phyloP scores from a whole-genome alignment of 352 stramenopile genomes.

The Globisporangium perplexum region DNA sequence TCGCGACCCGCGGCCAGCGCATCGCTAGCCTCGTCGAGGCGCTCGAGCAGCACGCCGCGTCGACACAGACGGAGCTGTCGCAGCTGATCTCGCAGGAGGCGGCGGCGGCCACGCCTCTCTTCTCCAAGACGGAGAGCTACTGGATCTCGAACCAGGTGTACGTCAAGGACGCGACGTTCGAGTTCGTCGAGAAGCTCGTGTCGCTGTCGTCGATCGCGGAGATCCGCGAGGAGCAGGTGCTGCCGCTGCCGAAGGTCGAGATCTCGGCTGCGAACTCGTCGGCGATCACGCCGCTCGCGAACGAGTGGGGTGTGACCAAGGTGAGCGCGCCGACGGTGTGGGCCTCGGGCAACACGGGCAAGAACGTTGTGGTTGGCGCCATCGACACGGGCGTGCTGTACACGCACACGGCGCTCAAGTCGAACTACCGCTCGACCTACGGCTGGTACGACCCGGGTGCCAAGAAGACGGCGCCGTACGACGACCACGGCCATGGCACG shows the following conservation, averaged over 20 bases:
- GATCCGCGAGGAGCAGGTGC: slow-evolving; percentile 17
- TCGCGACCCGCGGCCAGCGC: slow-evolving; percentile 1
- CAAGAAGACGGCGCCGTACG: slow-evolving; percentile 10
- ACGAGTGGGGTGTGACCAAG: slow-evolving; percentile 29
- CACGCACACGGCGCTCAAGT: slow-evolving; percentile 21
- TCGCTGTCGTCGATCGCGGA: slow-evolving; percentile 9
- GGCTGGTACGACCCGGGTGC: slow-evolving; percentile 26
- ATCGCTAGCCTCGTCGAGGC: slow-evolving; percentile 7
- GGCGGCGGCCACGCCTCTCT: slow-evolving; percentile 10
- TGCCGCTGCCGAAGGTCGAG: too few relatives aligned
- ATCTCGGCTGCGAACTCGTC: too few relatives aligned
- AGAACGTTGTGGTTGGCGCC: slow-evolving; percentile 19
- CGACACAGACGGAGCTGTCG: neutral
- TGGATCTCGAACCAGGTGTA: slow-evolving; percentile 27
- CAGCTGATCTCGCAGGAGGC: slow-evolving; percentile 13
- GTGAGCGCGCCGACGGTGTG: slow-evolving; percentile 23
- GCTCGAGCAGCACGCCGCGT: neutral
- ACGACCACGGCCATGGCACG: slow-evolving; percentile 12
- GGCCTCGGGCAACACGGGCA: slow-evolving; percentile 17
- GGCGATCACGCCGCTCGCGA: too few relatives aligned
- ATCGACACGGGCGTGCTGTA: slow-evolving; percentile 26
- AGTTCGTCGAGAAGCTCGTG: slow-evolving; percentile 19
- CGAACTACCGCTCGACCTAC: slow-evolving; percentile 20
- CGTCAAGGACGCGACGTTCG: slow-evolving; percentile 17
- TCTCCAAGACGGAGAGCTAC: slow-evolving; percentile 9